Evolutionary conservation across 441 rosid genomes (phyloP), one percentile per base, ranked within the genome.

Genomic region (Gossypium gossypioides): DNA sequence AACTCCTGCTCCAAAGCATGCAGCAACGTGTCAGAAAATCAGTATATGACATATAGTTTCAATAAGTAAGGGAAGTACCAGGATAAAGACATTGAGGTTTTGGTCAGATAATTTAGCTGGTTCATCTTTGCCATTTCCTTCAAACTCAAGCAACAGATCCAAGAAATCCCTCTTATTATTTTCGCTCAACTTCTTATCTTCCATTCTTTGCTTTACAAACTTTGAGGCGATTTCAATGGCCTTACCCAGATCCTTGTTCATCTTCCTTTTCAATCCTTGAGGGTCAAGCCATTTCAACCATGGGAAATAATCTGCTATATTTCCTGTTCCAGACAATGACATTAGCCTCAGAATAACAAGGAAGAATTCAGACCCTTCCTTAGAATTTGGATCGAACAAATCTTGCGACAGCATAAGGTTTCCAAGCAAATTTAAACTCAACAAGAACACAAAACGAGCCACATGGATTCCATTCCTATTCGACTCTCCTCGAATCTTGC

Each of bases 341-440:
- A 77, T 76, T 21, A 80, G 27, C 40, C 77, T 77, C 34, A 13
- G n/a, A 71, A 82, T 73, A 3, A 78, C 75, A 6, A 3, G 2
- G 12, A 82, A 79, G 62, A 86, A 73, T 34, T 77, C 81, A 0
- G 72, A 62, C 0, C 80, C 78, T 0, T 63, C 82, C 48, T 73
- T 61, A 2, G 82, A 81, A 12, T 54, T 65, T 0, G 82, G 84
- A 25, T 76, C 85, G 5, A 82, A 5, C 27, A 84, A 21, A 37
- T 84, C 87, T 1, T 81, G 75, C 0, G 87, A 84, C 75, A 86
- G n/a, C 86, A 86, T 74, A 0, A 86, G 77, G 60, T 83, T 86
- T 29, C 89, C 87, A 0, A 86, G 66, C 74, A 84, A 16, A 71
- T 86, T 86, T 57, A 84, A 77, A 2, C 76, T n/a, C 71, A 73